Conservation (phyloP, 2,329 filamentous ascomycete genomes). For the Thyridium curvatum region DNA sequence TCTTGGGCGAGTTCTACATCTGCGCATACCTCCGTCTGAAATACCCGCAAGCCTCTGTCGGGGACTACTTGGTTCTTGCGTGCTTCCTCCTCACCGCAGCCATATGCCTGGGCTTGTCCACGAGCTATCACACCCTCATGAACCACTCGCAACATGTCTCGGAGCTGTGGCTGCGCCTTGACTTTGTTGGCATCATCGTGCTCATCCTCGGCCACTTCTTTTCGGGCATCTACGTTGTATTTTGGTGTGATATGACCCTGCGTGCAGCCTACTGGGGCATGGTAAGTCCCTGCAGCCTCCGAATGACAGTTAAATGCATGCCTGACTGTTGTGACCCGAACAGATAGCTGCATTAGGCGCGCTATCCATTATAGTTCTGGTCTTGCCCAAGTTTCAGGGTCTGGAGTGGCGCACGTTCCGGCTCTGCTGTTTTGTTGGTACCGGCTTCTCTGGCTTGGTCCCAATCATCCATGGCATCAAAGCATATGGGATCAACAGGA, state of each 20-base stretch:
- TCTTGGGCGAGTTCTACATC: conserved; percentile 20
- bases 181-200: conserved; percentile 29
- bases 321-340: too few species aligned
- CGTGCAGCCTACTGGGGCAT: conserved; percentile 25
- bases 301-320: too few species aligned
- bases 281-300: too few species aligned
- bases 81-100: conserved; percentile 28
- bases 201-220: conserved; percentile 30
- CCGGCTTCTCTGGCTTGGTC: conserved; percentile 28
- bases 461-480: conserved; percentile 28
- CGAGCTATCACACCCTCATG: conserved; percentile 31
- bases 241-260: conserved; percentile 27
- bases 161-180: conserved; percentile 28
- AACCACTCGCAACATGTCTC: conserved; percentile 27
- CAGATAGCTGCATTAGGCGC: conserved; percentile 26
- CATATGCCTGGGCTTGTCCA: conserved; percentile 28
- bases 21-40: conserved; percentile 13
- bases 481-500: too few species aligned
- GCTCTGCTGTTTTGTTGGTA: conserved; percentile 26
- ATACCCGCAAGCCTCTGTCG: conserved; percentile 23
- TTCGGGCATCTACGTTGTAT: conserved; percentile 30
- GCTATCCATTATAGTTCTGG: conserved; percentile 24
- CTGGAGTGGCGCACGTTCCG: conserved; percentile 27
- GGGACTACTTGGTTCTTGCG: conserved; percentile 30
- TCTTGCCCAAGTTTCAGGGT: conserved; percentile 26